Base-by-base conservation (phyloP, 2,329 filamentous ascomycete species). In the Fusarium oligoseptatum region DNA sequence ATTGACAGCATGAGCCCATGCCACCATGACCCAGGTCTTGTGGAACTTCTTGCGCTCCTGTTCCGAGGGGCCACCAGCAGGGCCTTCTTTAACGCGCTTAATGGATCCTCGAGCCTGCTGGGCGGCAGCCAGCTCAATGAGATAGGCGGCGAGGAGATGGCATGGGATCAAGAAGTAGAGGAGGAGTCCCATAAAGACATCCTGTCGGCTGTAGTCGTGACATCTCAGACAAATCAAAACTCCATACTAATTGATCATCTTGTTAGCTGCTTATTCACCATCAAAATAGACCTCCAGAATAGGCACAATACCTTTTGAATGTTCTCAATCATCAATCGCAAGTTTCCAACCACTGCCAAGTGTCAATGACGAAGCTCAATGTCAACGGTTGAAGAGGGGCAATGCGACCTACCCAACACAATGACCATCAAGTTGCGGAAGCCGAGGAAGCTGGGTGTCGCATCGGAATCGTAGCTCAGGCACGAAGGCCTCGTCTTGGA, bases 391-490 rank as follows among this genome's bases (percentile, higher is more conserved):
- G 60, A 62, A 65, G 65, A 67, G 68, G 58, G 68, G 68, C 55
- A 68, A 12, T 55, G 61, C 24, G 20, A 72, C 88, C 73, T 88
- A 97, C 94, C 91, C 71, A 98, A 85, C 41, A 98, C 94, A 79
- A 98, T 92, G 43, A 98, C 94, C 94, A 98, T 98, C 73, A 99
- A 89, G 81, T 99, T 99, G 70, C 96, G 89, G 81, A 99, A 98
- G 1, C 97, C 97, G 17, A 98, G 85, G 81, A 98, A 98, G 82
- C 94, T 98, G 24, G 95, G 94, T 3, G 92, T 87, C 12, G 86
- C 86, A 55, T 89, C 84, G 2, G 94, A 90, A 81, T 98, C 97
- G 79, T 95, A 93, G 84, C 95, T 98, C 57, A 98, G 87, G 78
- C 93, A 95, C 27, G 96, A 98, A 9, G 93, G 91, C 68, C 91